These are phyloP conservation scores for Coccomyxa sp. DNA, from an alignment of 139 green algal genomes.

Conservation along the genomic window DNA sequence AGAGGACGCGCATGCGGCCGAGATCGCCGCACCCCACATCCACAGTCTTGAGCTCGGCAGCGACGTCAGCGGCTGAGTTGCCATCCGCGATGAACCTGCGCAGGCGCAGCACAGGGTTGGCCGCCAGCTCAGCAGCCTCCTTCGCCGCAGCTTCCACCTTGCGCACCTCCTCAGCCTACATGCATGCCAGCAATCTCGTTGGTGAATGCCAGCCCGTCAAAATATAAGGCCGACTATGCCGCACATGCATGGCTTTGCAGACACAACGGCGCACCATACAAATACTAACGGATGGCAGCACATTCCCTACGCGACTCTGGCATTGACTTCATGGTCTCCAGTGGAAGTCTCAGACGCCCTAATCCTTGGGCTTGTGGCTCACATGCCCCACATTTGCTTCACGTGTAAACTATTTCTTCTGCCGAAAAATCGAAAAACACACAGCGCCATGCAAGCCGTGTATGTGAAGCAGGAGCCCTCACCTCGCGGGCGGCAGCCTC, in stretches of 20 bases:
- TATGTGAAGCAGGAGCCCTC: neutral
- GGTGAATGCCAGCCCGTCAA: conserved; percentile 9
- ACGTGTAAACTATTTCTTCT: no score
- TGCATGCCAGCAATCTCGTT: no score
- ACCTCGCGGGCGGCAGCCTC: conserved; percentile 15
- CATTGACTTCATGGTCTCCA: no score
- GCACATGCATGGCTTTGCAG: no score
- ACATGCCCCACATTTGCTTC: no score
- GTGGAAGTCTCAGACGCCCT: neutral
- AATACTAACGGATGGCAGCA: neutral
- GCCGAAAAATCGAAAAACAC: neutral
- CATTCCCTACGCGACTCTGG: neutral
- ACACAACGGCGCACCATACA: neutral
- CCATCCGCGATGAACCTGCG: neutral
- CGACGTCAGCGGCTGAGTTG: neutral
- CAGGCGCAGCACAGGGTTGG: neutral
- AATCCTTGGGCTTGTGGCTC: neutral
- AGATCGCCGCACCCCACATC: conserved; percentile 45
- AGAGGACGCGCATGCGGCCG: conserved; percentile 34
- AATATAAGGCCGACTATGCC: neutral
- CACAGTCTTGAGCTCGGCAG: conserved; percentile 32
- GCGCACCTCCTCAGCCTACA: conserved; percentile 1
- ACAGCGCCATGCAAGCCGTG: neutral
- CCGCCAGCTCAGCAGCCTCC: conserved; percentile 8
- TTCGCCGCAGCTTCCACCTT: neutral